A percentile compares a stretch with the other conserved stretches of the same genome.
Evolutionary conservation across 2,329 filamentous ascomycete genomes (phyloP).

Genomic region (Lecanoromycetidae sp.): DNA sequence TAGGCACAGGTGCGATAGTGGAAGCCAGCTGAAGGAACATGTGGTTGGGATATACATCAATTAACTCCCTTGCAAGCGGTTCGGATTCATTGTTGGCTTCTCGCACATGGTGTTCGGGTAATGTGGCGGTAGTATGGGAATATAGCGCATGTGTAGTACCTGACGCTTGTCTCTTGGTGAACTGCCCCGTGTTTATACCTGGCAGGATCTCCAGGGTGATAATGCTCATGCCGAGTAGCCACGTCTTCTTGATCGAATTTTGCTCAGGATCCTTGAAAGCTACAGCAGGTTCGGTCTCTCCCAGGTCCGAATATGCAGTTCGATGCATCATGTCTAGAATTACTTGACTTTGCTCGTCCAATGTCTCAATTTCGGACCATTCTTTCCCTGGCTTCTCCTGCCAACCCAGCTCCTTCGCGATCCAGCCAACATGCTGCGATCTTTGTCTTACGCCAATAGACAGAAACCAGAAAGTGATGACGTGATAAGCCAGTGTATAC

Average conservation of each 20-base stretch:
- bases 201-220: constrained; percentile 39
- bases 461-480: constrained; percentile 95
- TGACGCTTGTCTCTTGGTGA: constrained; percentile 40
- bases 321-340: constrained; percentile 92
- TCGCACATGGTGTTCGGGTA: constrained; percentile 35
- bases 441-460: constrained; percentile 76
- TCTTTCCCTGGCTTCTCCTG: no score
- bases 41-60: constrained; percentile 35
- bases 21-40: constrained; percentile 34
- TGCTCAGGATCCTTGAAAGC: constrained; percentile 29
- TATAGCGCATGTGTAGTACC: constrained; percentile 39
- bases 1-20: constrained; percentile 33
- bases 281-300: constrained; percentile 43
- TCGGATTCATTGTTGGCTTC: constrained; percentile 24
- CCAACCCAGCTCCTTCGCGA: constrained; percentile 72
- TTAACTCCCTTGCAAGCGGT: constrained; percentile 21
- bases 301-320: constrained; percentile 71
- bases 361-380: constrained; percentile 56
- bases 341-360: constrained; percentile 87
- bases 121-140: constrained; percentile 34
- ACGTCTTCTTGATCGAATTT: constrained; percentile 34
- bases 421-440: constrained; percentile 75
- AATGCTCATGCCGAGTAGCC: constrained; percentile 41
- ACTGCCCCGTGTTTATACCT: constrained; percentile 35
- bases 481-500: constrained; percentile 84